Evolutionary conservation across 371 early-diverging fungal species (phyloP).

Genomic region (Lichtheimia corymbifera): DNA sequence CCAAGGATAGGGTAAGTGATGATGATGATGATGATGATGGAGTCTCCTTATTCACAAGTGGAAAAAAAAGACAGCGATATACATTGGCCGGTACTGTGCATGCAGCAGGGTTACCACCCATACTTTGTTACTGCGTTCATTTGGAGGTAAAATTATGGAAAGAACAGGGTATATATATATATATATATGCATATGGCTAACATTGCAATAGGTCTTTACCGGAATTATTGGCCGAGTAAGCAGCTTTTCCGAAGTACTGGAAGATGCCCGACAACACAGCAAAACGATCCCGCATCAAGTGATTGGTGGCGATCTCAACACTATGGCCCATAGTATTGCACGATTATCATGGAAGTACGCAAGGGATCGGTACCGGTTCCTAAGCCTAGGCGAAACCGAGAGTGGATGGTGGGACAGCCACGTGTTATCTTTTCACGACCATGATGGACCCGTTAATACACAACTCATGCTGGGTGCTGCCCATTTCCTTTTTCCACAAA

Average conservation of each 20-base stretch:
- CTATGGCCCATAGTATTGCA: slow-evolving; percentile 80
- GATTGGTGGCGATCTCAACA: slow-evolving; percentile 81
- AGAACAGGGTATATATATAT: not conserved
- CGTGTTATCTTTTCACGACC: slow-evolving; percentile 47
- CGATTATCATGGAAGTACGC: slow-evolving; percentile 70
- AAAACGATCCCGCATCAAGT: slow-evolving; percentile 62
- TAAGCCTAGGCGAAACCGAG: slow-evolving; percentile 68
- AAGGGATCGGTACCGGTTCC: slow-evolving; percentile 65
- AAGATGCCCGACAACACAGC: slow-evolving; percentile 49
- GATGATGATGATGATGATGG: no score
- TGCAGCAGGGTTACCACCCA: slow-evolving; percentile 40
- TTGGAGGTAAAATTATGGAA: slow-evolving; percentile 55
- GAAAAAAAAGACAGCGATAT: slow-evolving; percentile 41
- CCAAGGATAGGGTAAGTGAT: slow-evolving; percentile 18
- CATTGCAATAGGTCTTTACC: slow-evolving; percentile 54
- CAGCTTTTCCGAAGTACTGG: slow-evolving; percentile 70
- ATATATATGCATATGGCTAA: no score
- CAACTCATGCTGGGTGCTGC: not conserved
- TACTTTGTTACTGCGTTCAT: slow-evolving; percentile 73
- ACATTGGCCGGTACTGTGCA: slow-evolving; percentile 57
- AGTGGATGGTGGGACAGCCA: slow-evolving; percentile 72
- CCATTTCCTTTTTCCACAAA: no score
- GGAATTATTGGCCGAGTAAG: slow-evolving; percentile 70
- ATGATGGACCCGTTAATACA: slow-evolving; percentile 46
- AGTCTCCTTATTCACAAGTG: no score